Base-by-base conservation (phyloP, 73 alveolate species). In the Stentor roeselii region DNA sequence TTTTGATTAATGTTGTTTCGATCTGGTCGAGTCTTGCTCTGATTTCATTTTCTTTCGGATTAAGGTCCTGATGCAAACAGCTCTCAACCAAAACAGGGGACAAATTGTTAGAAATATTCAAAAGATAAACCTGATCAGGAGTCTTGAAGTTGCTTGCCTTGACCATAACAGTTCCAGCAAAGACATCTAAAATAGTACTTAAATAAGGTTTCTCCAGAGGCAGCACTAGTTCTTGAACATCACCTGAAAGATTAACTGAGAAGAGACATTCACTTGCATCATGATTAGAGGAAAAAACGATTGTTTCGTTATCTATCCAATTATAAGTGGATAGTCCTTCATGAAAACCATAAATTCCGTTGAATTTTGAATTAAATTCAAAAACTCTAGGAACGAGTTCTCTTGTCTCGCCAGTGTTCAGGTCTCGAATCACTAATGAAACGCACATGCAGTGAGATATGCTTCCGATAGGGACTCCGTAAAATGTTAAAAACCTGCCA, bases 261-360 rank as follows among this genome's bases (percentile, higher is more conserved):
- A 67, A 67, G n/a, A 67, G 21, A 2, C 50, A n/a, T 1, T 67
- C 37, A 40, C 80, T 67, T 67, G 41, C 80, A 21, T 67, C 34
- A 34, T 67, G 80, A 0, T n/a, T 36, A 21, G 80, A 27, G 21
- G 21, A n/a, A 2, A 67, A 67, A 27, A 67, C 34, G 21, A 67
- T 27, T 67, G n/a, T 67, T 0, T 0, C 37, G 0, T 67, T 40
- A 67, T 67, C 37, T 27, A 67, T 36, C 80, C 80, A 67, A 32
- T 32, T 67, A 21, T 21, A 32, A 27, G 80, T 34, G 21, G 80
- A n/a, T 21, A 67, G 41, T 30, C 2, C 0, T 14, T 67, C 80
- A 2, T 67, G 37, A 67, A 67, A 67, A 21, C 80, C 80, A 67
- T 67, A 67, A 67, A 67, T 67, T 2, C 80, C 80, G 37, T 67